Conservation (phyloP, 495 filamentous ascomycete species). For the Pseudomonodictys pantanalensis region DNA sequence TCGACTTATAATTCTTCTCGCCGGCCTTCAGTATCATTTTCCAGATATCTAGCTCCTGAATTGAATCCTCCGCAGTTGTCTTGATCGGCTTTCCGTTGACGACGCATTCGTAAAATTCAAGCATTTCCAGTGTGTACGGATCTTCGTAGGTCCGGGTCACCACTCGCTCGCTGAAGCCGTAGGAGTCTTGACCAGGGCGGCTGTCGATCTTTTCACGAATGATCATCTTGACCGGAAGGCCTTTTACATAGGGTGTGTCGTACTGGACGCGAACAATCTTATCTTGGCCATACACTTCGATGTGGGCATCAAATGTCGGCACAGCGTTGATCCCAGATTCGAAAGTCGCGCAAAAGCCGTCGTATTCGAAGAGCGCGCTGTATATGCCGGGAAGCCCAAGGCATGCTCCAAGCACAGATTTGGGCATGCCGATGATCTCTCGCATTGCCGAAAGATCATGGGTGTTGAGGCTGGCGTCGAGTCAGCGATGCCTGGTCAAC, state of each 20-base stretch:
- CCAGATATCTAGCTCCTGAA: slow-evolving; percentile 50
- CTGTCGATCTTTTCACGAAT: slow-evolving; percentile 48
- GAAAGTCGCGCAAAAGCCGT: slow-evolving; percentile 51
- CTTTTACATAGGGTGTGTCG: slow-evolving; percentile 53
- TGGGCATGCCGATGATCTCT: slow-evolving; percentile 51
- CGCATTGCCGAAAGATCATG: slow-evolving; percentile 58
- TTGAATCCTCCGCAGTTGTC: slow-evolving; percentile 51
- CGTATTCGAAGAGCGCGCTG: slow-evolving; percentile 34
- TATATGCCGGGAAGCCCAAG: slow-evolving; percentile 4
- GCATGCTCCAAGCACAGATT: slow-evolving; percentile 42
- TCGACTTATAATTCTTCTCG: background rate
- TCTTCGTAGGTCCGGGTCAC: slow-evolving; percentile 51
- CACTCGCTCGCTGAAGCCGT: slow-evolving; percentile 39
- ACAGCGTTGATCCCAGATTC: slow-evolving; percentile 55
- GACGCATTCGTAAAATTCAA: slow-evolving; percentile 49
- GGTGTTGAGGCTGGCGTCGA: slow-evolving; percentile 46
- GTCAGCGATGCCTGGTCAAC: background rate
- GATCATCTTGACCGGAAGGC: slow-evolving; percentile 48
- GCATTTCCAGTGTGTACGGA: slow-evolving; percentile 51
- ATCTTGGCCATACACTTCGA: slow-evolving; percentile 51
- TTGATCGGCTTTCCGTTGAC: slow-evolving; percentile 45
- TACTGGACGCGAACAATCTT: slow-evolving; percentile 53
- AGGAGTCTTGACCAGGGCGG: slow-evolving; percentile 9
- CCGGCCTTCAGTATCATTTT: slow-evolving; percentile 37
- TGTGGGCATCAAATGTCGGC: slow-evolving; percentile 55